Evolutionary conservation across 2,329 filamentous ascomycete species (phyloP).

Genomic region (Venturia aucupariae): DNA sequence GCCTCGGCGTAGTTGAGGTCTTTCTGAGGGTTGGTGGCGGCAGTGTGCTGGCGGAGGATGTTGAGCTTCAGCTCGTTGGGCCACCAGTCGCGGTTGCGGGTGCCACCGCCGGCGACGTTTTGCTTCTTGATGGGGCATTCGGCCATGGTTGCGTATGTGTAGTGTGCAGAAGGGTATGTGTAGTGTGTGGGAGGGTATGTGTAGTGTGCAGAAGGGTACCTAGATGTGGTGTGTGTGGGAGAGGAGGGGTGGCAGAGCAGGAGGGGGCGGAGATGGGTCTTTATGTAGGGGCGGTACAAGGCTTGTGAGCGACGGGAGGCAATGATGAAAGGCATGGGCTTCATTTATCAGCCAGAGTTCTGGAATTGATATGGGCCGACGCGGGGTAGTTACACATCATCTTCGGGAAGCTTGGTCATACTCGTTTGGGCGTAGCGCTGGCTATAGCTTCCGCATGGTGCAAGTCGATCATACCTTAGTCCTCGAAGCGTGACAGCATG

Average conservation of each 20-base stretch:
- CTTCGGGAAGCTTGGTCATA: not conserved
- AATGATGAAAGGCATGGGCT: not conserved
- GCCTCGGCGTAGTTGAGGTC: constrained; percentile 65
- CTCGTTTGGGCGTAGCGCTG: not conserved
- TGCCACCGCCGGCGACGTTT: constrained; percentile 48
- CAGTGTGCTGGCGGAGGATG: constrained; percentile 63
- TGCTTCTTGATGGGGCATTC: constrained; percentile 9
- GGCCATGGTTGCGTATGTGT: constrained; percentile 8
- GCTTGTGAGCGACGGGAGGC: not conserved
- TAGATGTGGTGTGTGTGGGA: not conserved
- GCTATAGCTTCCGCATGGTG: not conserved
- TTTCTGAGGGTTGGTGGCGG: constrained; percentile 52
- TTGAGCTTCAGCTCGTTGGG: constrained; percentile 57
- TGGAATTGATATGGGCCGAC: not conserved
- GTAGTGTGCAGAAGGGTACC: not conserved
- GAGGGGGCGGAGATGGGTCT: not conserved
- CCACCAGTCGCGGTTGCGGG: constrained; percentile 65
- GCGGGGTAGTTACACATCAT: not conserved
- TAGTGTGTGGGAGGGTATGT: not conserved
- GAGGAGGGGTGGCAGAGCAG: not conserved
- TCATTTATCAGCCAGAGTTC: constrained; percentile 7
- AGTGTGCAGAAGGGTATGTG: not conserved
- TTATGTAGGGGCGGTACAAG: not conserved
- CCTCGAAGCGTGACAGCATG: no score
- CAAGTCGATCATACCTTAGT: not conserved